These are phyloP conservation scores for Purpureocillium takamizusanense DNA, from an alignment of 2,329 filamentous ascomycete species.

Conservation along the genomic window DNA sequence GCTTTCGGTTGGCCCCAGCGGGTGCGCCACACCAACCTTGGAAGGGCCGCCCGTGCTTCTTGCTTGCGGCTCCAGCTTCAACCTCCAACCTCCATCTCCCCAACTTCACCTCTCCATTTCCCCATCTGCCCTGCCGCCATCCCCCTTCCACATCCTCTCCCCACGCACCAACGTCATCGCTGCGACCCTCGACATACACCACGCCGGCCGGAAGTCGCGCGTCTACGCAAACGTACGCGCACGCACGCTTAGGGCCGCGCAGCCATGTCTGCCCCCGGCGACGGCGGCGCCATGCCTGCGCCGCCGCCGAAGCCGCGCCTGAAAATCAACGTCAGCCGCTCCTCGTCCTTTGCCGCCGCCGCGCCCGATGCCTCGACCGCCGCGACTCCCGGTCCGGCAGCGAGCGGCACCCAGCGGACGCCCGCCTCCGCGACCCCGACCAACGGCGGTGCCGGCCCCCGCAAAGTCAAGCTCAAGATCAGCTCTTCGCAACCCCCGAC, in stretches of 20 bases:
- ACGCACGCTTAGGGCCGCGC: background rate
- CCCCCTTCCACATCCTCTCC: too few species aligned
- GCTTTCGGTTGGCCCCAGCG: too few species aligned
- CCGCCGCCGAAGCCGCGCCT: constrained; percentile 26
- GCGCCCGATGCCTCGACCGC: constrained; percentile 14
- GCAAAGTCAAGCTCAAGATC: constrained; percentile 34
- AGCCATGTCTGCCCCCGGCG: constrained; percentile 19
- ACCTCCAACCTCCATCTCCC: too few species aligned
- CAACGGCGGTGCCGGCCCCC: constrained; percentile 18
- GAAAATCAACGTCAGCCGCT: constrained; percentile 29
- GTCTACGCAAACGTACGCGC: too few species aligned
- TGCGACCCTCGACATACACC: too few species aligned
- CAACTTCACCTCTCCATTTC: too few species aligned
- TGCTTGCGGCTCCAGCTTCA: too few species aligned
- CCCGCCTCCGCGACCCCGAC: constrained; percentile 13
- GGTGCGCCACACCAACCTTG: too few species aligned
- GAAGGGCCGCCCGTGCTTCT: too few species aligned
- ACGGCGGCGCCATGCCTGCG: constrained; percentile 12
- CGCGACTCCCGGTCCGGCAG: constrained; percentile 6
- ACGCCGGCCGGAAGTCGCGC: too few species aligned
- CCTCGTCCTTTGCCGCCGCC: constrained; percentile 22
- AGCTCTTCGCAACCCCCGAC: constrained; percentile 28
- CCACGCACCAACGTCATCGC: too few species aligned
- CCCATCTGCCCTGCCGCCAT: too few species aligned
- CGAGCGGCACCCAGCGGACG: constrained; percentile 1